Base-by-base conservation (phyloP, 2,329 filamentous ascomycete species). In the Fusarium multiceps region DNA sequence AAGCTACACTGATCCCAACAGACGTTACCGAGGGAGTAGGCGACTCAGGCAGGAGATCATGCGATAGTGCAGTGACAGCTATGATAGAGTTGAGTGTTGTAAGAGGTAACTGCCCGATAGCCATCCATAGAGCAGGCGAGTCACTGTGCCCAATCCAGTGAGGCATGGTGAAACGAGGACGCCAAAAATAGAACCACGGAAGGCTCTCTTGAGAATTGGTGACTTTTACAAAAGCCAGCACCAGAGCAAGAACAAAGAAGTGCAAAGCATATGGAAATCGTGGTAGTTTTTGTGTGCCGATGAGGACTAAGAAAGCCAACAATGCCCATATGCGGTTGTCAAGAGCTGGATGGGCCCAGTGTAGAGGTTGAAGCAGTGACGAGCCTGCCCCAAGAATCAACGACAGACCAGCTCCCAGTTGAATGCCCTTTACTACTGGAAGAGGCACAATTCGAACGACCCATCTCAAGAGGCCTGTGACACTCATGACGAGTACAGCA, bases 1-100 rank as follows among this genome's bases (percentile, higher is more conserved):
- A 75, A 1, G 91, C 90, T 6, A 98, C 93, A 57, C 93, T 97
- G 63, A 94, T 78, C 2, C 94, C 95, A 30, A 98, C 84, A 1
- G 89, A 85, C 0, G 93, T 95, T 8, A 93, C 90, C 0, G 88
- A 89, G 0, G 93, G 93, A 0, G 90, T 72, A 0, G 87, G 86
- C 5, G 91, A 80, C 2, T 87, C 81, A 0, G 94, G 93, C 5
- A 97, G 84, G 13, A 98, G 85, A 75, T 97, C 93, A 2, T 87
- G 83, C 0, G 93, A 89, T 3, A 98, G 86, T 27, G 94, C 92
- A 23, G 90, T 90, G 23, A 95, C 94, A 1, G 95, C 96, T 65
- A 98, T 90, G 72, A 98, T 88, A 7, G 94, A 97, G 82, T 98
- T 98, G 58, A 98, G 87, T 0, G 93, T 93, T 0, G 95, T 98